Evolutionary conservation across 78 protist genomes (phyloP), one percentile per base, ranked within the genome.

Genomic region (Anaeramoeba flamelloides): DNA sequence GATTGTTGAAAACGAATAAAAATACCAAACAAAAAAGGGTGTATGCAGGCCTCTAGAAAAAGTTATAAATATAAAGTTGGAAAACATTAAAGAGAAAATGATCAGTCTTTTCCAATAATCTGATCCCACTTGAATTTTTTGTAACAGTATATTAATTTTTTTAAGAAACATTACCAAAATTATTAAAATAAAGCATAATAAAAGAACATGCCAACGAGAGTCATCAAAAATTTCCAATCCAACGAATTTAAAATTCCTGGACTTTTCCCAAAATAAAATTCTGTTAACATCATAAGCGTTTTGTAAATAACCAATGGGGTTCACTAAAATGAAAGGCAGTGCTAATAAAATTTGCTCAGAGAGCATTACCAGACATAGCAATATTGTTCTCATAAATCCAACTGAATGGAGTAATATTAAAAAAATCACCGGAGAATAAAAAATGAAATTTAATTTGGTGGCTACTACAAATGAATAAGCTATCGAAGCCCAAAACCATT

Each of bases 1-100:
- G 17, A 86, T 40, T 1, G 79, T 38, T 36, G 89, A 86, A 1
- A 41, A 75, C 0, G 82, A 80, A 40, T 86, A 86, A 69, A 86
- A 86, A 75, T 86, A 86, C 89, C 89, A 86, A 64, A 85, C 82
- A n/a, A 86, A 79, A 33, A 86, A 86, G 76, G 89, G 89, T 17
- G 89, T 74, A 74, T 86, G 83, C 31, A 86, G 39, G 26, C 89
- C 89, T 38, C 89, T 76, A 17, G 89, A 83, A 78, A 84, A 83
- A 1, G 78, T 40, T 2, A 86, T 75, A 30, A 85, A 82, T 31
- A 81, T 26, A 64, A 30, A 64, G 74, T n/a, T n/a, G 26, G 36
- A 64, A 30, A 26, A 26, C 74, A 30, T 30, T 30, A 64, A 64
- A 64, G 74, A 64, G 26, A 26, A 64, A 26, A 26, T 30, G 74